These are phyloP conservation scores for Euphrasia arctica DNA, from an alignment of 305 asterid species.

Conservation along the genomic window DNA sequence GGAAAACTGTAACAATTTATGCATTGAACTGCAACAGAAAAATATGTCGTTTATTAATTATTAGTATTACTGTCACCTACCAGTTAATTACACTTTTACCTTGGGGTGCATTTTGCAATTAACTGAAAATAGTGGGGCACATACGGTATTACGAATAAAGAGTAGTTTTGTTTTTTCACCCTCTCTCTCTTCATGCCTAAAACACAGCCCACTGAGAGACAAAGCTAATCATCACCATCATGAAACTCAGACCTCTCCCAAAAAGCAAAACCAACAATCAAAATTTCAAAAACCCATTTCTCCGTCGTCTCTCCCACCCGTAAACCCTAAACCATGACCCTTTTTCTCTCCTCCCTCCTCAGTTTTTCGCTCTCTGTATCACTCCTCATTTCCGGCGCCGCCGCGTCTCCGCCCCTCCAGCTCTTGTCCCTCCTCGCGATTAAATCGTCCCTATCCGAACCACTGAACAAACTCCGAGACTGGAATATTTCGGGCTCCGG, in stretches of 20 bases:
- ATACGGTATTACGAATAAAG: slow-evolving; percentile 7
- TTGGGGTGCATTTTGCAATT: neutral
- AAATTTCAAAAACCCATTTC: slow-evolving; percentile 34
- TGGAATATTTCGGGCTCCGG: slow-evolving; percentile 52
- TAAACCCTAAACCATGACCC: slow-evolving; percentile 42
- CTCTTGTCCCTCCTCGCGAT: slow-evolving; percentile 56
- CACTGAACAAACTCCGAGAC: slow-evolving; percentile 50
- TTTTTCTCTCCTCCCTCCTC: slow-evolving; percentile 13
- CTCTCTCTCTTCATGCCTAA: slow-evolving; percentile 53
- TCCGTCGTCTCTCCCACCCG: slow-evolving; percentile 23
- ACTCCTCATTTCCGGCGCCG: slow-evolving; percentile 21
- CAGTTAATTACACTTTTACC: too few species aligned
- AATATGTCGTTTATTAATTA: too few species aligned
- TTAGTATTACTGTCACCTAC: too few species aligned
- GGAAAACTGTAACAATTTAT: too few species aligned
- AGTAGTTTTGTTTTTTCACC: slow-evolving; percentile 9
- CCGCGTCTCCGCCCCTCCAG: slow-evolving; percentile 38
- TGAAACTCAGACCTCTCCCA: slow-evolving; percentile 39
- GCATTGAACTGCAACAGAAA: too few species aligned
- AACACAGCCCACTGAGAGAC: slow-evolving; percentile 42
- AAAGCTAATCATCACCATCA: slow-evolving; percentile 69
- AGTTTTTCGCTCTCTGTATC: slow-evolving; percentile 14
- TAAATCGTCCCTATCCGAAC: slow-evolving; percentile 61
- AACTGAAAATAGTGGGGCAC: slow-evolving; percentile 3
- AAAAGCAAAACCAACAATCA: slow-evolving; percentile 50